phyloP scores from a whole-genome alignment of 805 yeast genomes.

The Crinitomyces ghanaensis region DNA sequence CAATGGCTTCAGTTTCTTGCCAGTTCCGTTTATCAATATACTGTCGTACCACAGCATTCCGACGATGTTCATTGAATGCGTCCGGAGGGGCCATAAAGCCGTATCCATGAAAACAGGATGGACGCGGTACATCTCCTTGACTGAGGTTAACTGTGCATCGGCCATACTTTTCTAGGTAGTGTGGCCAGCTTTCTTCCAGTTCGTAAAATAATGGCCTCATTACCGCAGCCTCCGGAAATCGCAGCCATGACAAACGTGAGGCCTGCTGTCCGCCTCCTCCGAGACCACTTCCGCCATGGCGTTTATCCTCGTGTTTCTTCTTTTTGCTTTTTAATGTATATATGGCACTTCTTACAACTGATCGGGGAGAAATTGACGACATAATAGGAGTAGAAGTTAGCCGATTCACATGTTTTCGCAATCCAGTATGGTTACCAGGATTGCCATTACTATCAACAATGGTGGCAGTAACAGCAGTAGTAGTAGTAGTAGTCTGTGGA shows the following conservation, averaged over 20 bases:
- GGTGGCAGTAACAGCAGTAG: too few relatives aligned
- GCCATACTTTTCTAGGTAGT: constrained; percentile 12
- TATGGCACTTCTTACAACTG: too few relatives aligned
- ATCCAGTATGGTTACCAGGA: too few relatives aligned
- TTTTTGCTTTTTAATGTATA: not conserved
- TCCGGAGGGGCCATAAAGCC: constrained; percentile 53
- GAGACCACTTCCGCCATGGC: too few relatives aligned
- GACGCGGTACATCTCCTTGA: constrained; percentile 36
- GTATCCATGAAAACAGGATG: constrained; percentile 36
- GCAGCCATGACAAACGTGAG: too few relatives aligned
- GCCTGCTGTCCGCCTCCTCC: too few relatives aligned
- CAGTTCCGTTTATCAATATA: constrained; percentile 13
- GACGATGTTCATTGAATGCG: constrained; percentile 35
- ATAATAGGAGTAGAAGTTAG: too few relatives aligned
- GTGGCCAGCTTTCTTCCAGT: constrained; percentile 14
- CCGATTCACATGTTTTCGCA: too few relatives aligned
- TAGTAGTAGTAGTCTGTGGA: too few relatives aligned
- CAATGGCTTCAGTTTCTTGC: constrained; percentile 30
- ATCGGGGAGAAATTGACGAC: too few relatives aligned
- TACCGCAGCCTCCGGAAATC: constrained; percentile 7
- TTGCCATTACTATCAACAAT: too few relatives aligned
- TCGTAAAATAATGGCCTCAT: constrained; percentile 6
- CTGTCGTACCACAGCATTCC: constrained; percentile 23
- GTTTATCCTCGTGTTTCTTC: too few relatives aligned
- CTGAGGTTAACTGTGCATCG: constrained; percentile 7